Conservation (phyloP, 23 red algal species). For the Pyropia yezoensis region DNA sequence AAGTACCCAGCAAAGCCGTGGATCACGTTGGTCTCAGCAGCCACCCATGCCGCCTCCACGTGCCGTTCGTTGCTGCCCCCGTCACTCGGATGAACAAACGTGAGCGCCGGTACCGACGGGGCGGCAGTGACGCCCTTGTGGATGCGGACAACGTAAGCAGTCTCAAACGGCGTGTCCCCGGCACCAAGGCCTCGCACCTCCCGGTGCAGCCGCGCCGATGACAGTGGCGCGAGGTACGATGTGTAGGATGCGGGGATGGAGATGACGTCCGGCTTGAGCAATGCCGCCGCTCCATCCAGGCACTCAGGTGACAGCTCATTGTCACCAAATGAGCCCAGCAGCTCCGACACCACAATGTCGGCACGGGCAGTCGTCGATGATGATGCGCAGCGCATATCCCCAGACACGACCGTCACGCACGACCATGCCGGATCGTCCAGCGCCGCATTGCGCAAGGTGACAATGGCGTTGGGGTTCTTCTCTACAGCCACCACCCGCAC, state of each 20-base stretch:
- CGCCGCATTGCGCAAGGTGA: conserved; percentile 61
- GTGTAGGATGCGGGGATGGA: conserved; percentile 61
- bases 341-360: conserved; percentile 76
- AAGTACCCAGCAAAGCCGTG: conserved; percentile 95
- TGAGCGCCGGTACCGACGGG: conserved; percentile 36
- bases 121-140: conserved; percentile 54
- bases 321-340: conserved; percentile 84
- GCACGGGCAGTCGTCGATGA: conserved; percentile 16
- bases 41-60: conserved; percentile 28
- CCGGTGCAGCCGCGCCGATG: conserved; percentile 52
- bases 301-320: conserved; percentile 88
- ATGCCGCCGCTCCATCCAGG: conserved; percentile 41
- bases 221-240: conserved; percentile 58
- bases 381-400: conserved; percentile 47
- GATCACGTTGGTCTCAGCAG: conserved; percentile 54
- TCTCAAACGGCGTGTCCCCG: conserved; percentile 38
- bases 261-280: conserved; percentile 55
- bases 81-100: conserved; percentile 62
- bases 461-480: conserved; percentile 75
- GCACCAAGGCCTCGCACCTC: conserved; percentile 42
- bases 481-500: conserved; percentile 63
- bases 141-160: conserved; percentile 78
- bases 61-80: conserved; percentile 32
- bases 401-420: conserved; percentile 44
- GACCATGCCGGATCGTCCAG: conserved; percentile 46